Percentiles rank a stretch among this genome's conserved stretches.
phyloP scores from a whole-genome alignment of 345 rosid species.

The Sapria himalayana region DNA sequence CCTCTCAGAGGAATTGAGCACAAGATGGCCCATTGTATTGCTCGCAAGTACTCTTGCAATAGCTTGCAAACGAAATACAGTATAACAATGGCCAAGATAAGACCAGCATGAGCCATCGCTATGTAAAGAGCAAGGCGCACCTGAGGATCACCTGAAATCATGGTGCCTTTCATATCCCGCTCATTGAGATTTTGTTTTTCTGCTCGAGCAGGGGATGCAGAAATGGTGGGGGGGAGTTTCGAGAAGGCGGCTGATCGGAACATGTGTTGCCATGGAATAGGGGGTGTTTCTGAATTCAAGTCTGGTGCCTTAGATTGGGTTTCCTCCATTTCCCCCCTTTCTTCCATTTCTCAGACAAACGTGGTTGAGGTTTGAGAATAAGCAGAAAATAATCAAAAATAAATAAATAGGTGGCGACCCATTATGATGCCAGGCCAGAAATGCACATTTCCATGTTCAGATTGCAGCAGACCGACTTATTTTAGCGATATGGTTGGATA shows the following conservation, averaged over 20 bases:
- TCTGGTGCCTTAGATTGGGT: too few species aligned
- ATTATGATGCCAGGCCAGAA: too few species aligned
- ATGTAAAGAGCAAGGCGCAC: constrained; percentile 78
- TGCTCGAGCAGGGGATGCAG: constrained; percentile 9
- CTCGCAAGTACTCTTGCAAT: constrained; percentile 62
- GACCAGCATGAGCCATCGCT: constrained; percentile 97
- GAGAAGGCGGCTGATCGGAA: constrained; percentile 68
- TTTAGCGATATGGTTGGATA: too few species aligned
- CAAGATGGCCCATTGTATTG: constrained; percentile 87
- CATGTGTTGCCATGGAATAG: constrained; percentile 86
- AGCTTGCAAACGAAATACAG: constrained; percentile 54
- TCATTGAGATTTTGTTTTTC: constrained; percentile 2
- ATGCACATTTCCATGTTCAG: too few species aligned
- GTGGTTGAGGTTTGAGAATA: too few species aligned
- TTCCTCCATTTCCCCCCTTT: too few species aligned
- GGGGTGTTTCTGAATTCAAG: constrained; percentile 18
- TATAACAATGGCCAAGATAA: constrained; percentile 43
- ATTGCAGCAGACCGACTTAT: too few species aligned
- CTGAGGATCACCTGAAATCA: constrained; percentile 48
- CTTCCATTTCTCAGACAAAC: too few species aligned
- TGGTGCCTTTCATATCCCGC: constrained; percentile 12
- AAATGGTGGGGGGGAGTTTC: constrained; percentile 31
- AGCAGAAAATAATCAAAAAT: too few species aligned
- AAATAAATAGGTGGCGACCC: too few species aligned
- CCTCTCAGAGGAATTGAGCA: constrained; percentile 89